phyloP scores from a whole-genome alignment of 106 monocot genomes.

The Dioscorea zingiberensis region DNA sequence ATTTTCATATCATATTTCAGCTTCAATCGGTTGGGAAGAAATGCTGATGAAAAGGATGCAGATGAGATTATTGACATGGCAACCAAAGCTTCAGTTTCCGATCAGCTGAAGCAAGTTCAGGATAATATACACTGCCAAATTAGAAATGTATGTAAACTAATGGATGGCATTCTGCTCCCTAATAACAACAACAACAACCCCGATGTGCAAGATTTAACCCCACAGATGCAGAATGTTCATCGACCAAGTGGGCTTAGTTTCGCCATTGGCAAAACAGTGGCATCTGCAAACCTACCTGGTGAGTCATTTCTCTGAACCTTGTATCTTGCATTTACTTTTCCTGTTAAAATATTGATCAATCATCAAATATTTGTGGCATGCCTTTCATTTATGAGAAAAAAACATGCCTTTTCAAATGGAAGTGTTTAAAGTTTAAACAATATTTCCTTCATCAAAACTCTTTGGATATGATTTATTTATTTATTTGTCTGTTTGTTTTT shows the following conservation, averaged over 20 bases:
- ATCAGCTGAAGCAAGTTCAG: conserved; percentile 86
- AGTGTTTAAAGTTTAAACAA: too few relatives aligned
- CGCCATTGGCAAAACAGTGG: conserved; percentile 43
- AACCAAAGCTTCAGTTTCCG: conserved; percentile 71
- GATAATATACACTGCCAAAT: conserved; percentile 81
- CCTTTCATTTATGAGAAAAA: too few relatives aligned
- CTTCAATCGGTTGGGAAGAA: conserved; percentile 74
- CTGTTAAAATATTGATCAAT: too few relatives aligned
- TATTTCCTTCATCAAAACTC: too few relatives aligned
- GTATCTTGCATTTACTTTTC: too few relatives aligned
- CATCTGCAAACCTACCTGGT: conserved; percentile 44
- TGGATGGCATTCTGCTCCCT: conserved; percentile 70
- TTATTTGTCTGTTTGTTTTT: too few relatives aligned
- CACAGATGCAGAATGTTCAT: conserved; percentile 9
- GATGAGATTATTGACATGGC: conserved; percentile 90
- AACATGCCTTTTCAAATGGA: too few relatives aligned
- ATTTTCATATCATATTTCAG: conserved; percentile 24
- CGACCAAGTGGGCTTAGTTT: conserved; percentile 79
- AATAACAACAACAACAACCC: conserved; percentile 8
- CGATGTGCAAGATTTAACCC: conserved; percentile 2
- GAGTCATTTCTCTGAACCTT: conserved; percentile 4
- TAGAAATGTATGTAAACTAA: conserved; percentile 43
- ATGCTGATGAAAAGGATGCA: conserved; percentile 84
- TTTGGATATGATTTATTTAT: too few relatives aligned
- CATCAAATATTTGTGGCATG: too few relatives aligned